Evolutionary conservation across 2,329 filamentous ascomycete species (phyloP).

Genomic region (Talaromyces sp.): DNA sequence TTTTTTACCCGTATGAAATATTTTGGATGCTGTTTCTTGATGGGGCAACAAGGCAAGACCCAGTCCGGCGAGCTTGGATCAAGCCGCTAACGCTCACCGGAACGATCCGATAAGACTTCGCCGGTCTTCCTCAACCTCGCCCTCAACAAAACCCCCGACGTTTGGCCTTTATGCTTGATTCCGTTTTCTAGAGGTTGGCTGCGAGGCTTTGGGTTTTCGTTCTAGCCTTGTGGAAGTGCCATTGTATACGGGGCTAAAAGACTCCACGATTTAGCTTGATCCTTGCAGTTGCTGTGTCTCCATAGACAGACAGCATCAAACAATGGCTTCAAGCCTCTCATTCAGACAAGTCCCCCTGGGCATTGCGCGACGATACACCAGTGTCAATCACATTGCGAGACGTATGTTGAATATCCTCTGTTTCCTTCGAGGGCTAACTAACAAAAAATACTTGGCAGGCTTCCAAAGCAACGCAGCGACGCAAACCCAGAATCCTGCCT

Average conservation of each 20-base stretch:
- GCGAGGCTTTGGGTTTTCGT: background rate
- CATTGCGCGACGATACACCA: slow-evolving; percentile 32
- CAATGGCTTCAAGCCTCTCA: slow-evolving; percentile 32
- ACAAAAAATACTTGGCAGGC: slow-evolving; percentile 18
- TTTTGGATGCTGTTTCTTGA: background rate
- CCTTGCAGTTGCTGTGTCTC: background rate
- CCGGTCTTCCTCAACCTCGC: slow-evolving; percentile 16
- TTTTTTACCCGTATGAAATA: background rate
- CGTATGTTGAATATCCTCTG: slow-evolving; percentile 25
- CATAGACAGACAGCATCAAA: slow-evolving; percentile 4
- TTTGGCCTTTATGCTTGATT: background rate
- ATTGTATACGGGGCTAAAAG: background rate
- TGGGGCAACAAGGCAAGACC: slow-evolving; percentile 13
- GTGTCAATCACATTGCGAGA: slow-evolving; percentile 23
- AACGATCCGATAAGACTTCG: slow-evolving; percentile 11
- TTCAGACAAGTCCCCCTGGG: slow-evolving; percentile 28
- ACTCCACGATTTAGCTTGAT: background rate
- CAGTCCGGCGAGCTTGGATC: slow-evolving; percentile 25
- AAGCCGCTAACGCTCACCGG: slow-evolving; percentile 32
- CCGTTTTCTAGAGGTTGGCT: background rate
- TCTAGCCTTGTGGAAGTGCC: background rate
- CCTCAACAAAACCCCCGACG: background rate
- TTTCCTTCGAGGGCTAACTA: background rate
- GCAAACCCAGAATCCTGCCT: slow-evolving; percentile 38
- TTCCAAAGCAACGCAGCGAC: slow-evolving; percentile 30